Base-by-base conservation (phyloP, 2,329 filamentous ascomycete genomes). In the Curvularia verruculosa region DNA sequence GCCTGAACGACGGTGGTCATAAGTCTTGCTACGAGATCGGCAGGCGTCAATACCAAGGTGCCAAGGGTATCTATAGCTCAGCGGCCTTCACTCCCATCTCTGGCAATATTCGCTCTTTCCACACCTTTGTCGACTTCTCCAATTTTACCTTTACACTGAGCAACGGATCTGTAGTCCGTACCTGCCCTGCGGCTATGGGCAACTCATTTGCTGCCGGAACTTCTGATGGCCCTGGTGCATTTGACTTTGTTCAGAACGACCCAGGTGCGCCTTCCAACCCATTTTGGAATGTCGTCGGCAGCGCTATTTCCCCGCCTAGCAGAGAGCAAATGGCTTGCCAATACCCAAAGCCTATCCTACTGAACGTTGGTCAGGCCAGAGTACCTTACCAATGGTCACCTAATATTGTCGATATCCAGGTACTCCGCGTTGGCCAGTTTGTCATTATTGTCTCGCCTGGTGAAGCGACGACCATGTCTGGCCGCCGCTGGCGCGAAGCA, bases 121-220 rank as follows among this genome's bases (percentile, higher is more conserved):
- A 98, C 75, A 89, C 88, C 13, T 97, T 92, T 73, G 87, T 91
- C 60, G 86, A 97, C 74, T 89, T 97, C 81, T 86, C 88, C 5
- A 85, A 85, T 67, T 95, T 88, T 73, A 83, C 83, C 0, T 96
- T 97, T 70, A 75, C 79, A 3, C 85, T 93, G 1, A 84, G 88
- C 0, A 92, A 96, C 65, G 90, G 90, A 44, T 86, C 85, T 3
- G 78, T 78, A 28, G 90, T 87, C 6, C 82, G 79, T 48, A 96
- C 93, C 0, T 98, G 94, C 67, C 89, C 92, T 3, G 93, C 93
- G 0, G 92, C 92, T 0, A 80, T 98, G 58, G 94, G 94, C 5
- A 96, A 95, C 73, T 93, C 90, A 0, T 98, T 98, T 72, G 94
- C 94, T 0, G 94, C 91, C 1, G 94, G 94, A 10, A 98, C 94